A percentile compares a stretch with the other conserved stretches of the same genome.
phyloP scores from a whole-genome alignment of 768 basidiomycete genomes.

The Amanita inopinata region DNA sequence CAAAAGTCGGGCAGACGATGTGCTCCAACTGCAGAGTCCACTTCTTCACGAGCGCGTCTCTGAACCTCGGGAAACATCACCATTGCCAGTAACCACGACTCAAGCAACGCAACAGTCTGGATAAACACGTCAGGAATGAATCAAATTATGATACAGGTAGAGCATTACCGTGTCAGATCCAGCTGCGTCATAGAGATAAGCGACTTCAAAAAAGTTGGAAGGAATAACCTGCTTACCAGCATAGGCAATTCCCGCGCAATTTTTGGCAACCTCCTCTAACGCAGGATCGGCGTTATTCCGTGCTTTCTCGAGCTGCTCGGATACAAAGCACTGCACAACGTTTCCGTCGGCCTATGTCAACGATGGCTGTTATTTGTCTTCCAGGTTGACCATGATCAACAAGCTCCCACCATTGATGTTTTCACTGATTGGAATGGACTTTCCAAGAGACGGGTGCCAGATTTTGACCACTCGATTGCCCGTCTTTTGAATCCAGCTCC shows the following conservation, averaged over 20 bases:
- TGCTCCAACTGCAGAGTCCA: slow-evolving; percentile 29
- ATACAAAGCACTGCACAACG: slow-evolving; percentile 18
- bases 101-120: slow-evolving; percentile 14
- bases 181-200: slow-evolving; percentile 14
- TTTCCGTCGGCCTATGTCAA: slow-evolving; percentile 16
- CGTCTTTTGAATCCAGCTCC: slow-evolving; percentile 24
- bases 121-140: slow-evolving; percentile 9
- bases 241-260: slow-evolving; percentile 32
- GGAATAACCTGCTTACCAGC: slow-evolving; percentile 27
- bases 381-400: background rate
- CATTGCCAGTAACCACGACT: slow-evolving; percentile 17
- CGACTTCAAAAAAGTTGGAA: background rate
- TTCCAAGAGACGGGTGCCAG: slow-evolving; percentile 15
- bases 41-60: slow-evolving; percentile 31
- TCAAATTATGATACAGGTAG: background rate
- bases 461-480: slow-evolving; percentile 18
- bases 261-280: slow-evolving; percentile 26
- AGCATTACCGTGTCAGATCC: slow-evolving; percentile 23
- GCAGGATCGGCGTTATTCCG: slow-evolving; percentile 12
- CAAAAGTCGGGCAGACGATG: slow-evolving; percentile 31
- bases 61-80: slow-evolving; percentile 31
- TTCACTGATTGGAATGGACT: slow-evolving; percentile 21
- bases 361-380: background rate
- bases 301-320: slow-evolving; percentile 18
- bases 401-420: slow-evolving; percentile 15